phyloP scores from a whole-genome alignment of 2,329 filamentous ascomycete genomes.

The Fusarium liriodendri region DNA sequence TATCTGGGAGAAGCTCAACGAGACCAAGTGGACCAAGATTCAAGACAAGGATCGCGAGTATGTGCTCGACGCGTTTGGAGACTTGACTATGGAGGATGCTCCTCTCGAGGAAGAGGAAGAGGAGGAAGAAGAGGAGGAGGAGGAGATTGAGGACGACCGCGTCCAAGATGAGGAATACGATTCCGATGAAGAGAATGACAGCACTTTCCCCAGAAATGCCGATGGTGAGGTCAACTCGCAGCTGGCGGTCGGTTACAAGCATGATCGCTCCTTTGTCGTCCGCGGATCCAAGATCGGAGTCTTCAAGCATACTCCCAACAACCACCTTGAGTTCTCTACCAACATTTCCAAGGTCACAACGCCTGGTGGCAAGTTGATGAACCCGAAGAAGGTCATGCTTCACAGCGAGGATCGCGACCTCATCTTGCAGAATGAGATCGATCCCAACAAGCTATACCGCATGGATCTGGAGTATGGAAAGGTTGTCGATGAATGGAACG shows the following conservation, averaged over 20 bases:
- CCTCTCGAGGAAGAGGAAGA: constrained; percentile 57
- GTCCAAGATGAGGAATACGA: constrained; percentile 77
- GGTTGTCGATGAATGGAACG: constrained; percentile 98
- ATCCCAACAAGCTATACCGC: constrained; percentile 91
- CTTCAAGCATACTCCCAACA: constrained; percentile 95
- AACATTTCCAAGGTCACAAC: constrained; percentile 97
- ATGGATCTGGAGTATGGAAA: constrained; percentile 99
- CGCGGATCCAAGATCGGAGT: constrained; percentile 98
- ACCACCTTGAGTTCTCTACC: constrained; percentile 94
- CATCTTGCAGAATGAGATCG: constrained; percentile 84
- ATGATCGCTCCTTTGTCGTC: constrained; percentile 96
- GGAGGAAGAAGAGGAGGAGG: constrained; percentile 64
- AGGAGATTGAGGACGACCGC: constrained; percentile 70
- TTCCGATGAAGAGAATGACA: constrained; percentile 78
- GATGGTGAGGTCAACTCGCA: constrained; percentile 90
- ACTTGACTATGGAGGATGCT: constrained; percentile 89
- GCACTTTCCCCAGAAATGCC: constrained; percentile 77
- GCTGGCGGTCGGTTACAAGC: constrained; percentile 95
- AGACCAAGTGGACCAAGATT: constrained; percentile 92
- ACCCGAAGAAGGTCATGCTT: constrained; percentile 96
- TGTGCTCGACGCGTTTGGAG: constrained; percentile 93
- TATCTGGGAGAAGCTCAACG: constrained; percentile 95
- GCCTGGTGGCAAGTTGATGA: constrained; percentile 86
- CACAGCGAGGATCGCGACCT: constrained; percentile 91
- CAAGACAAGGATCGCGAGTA: constrained; percentile 95